Evolutionary conservation across 2,329 filamentous ascomycete genomes (phyloP).

Genomic region (Colletotrichum orchidophilum): DNA sequence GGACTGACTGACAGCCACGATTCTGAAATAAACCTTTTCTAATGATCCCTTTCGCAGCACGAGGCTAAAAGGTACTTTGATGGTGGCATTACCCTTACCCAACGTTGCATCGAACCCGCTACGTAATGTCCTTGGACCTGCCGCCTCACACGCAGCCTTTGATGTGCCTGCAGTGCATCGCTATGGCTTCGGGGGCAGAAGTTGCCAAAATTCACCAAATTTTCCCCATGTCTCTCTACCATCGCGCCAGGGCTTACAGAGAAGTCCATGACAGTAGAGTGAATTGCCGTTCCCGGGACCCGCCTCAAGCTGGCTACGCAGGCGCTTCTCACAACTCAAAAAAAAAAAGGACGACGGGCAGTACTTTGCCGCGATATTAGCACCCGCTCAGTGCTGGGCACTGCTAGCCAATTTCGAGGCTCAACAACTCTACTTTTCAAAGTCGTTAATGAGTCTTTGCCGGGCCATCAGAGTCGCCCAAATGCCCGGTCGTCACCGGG

Average conservation of each 20-base stretch:
- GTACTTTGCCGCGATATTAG: conserved; percentile 61
- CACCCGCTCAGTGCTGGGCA: conserved; percentile 70
- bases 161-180: conserved; percentile 37
- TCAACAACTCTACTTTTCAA: conserved; percentile 73
- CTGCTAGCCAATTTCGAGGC: conserved; percentile 72
- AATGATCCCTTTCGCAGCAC: background rate
- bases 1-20: background rate
- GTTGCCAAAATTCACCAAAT: conserved; percentile 26
- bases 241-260: conserved; percentile 34
- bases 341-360: conserved; percentile 27
- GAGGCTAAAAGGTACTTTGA: conserved; percentile 35
- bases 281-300: background rate
- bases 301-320: background rate
- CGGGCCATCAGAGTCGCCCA: conserved; percentile 66
- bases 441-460: conserved; percentile 74
- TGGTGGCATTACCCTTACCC: conserved; percentile 32
- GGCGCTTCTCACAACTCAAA: background rate
- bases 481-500: conserved; percentile 74
- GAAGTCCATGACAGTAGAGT: conserved; percentile 36
- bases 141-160: conserved; percentile 36
- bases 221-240: conserved; percentile 34
- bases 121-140: conserved; percentile 26
- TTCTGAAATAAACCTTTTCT: background rate
- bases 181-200: conserved; percentile 34
- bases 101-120: conserved; percentile 34